Evolutionary conservation across 164 flowering plant species (phyloP).

Genomic region (Vitis rupestris): DNA sequence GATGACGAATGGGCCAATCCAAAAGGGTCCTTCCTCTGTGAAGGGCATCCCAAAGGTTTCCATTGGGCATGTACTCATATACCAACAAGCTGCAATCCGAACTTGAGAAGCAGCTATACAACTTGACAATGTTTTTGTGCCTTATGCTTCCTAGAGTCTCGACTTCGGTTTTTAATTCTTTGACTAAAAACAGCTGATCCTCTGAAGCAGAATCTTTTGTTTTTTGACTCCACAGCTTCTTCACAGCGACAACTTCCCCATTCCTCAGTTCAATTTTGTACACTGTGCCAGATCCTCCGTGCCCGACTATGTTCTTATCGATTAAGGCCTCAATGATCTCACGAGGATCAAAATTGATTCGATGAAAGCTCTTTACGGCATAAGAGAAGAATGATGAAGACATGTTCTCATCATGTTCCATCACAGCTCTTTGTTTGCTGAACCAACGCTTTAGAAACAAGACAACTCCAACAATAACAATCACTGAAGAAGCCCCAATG

Average conservation of each 20-base stretch:
- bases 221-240: slow-evolving; percentile 70
- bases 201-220: slow-evolving; percentile 51
- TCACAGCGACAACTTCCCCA: slow-evolving; percentile 80
- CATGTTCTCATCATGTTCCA: slow-evolving; percentile 44
- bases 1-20: slow-evolving; percentile 88
- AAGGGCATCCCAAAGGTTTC: slow-evolving; percentile 91
- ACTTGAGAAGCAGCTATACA: slow-evolving; percentile 79
- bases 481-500: slow-evolving; percentile 37
- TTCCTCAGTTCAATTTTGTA: slow-evolving; percentile 67
- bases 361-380: slow-evolving; percentile 78
- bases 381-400: slow-evolving; percentile 57
- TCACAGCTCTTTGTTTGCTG: slow-evolving; percentile 28
- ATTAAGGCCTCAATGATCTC: slow-evolving; percentile 71
- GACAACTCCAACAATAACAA: slow-evolving; percentile 49
- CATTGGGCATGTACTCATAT: slow-evolving; percentile 95
- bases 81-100: slow-evolving; percentile 65
- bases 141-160: slow-evolving; percentile 87
- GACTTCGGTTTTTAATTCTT: slow-evolving; percentile 79
- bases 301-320: slow-evolving; percentile 86
- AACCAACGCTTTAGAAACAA: slow-evolving; percentile 51
- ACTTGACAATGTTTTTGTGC: slow-evolving; percentile 91
- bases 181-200: slow-evolving; percentile 48
- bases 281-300: slow-evolving; percentile 93
- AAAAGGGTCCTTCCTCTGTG: slow-evolving; percentile 53
- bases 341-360: slow-evolving; percentile 55